Base-by-base conservation (phyloP, 495 filamentous ascomycete species). In the Lepidopterella palustris region DNA sequence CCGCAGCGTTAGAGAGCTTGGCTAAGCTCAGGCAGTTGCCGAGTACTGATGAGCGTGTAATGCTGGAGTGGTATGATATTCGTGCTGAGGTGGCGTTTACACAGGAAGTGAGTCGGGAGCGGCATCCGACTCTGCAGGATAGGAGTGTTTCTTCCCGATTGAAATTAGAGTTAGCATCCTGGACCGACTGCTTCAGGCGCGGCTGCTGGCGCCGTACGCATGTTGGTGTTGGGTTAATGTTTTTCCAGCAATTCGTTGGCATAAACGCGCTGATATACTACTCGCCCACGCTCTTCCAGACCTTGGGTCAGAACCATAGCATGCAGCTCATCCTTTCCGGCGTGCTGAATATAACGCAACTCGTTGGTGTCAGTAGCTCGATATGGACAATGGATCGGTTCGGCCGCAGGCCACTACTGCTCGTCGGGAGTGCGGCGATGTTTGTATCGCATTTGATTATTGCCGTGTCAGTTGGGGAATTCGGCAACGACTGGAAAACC, bases 181-280 rank as follows among this genome's bases (percentile, higher is more conserved):
- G 64, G 66, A 40, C 57, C 1, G 71, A 73, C 47, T 59, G 47
- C 27, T 72, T 71, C 68, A 77, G 61, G 58, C 70, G 65, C 8
- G 77, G 80, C 5, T 79, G 77, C 66, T 82, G 80, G 80, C 68
- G 76, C 24, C 71, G 81, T 24, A 84, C 81, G 0, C 76, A 80
- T 47, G 72, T 82, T n/a, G 81, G 80, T 40, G 63, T 77, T 15
- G 74, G 75, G 8, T 61, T 83, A 4, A 79, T 79, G 71, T 83
- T 83, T 63, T 84, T 83, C 58, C 80, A 84, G 35, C 61, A 66
- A 39, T 68, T 68, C 29, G 60, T 67, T n/a, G 66, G 66, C 4
- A 67, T 70, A 52, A 70, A 70, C 49, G 66, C 63, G 2, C 53
- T 74, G 0, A 73, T 74, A 31, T 82, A 83, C 68, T 85, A 83